Conservation (phyloP, 2,329 filamentous ascomycete genomes). For the Fusarium sp. region DNA sequence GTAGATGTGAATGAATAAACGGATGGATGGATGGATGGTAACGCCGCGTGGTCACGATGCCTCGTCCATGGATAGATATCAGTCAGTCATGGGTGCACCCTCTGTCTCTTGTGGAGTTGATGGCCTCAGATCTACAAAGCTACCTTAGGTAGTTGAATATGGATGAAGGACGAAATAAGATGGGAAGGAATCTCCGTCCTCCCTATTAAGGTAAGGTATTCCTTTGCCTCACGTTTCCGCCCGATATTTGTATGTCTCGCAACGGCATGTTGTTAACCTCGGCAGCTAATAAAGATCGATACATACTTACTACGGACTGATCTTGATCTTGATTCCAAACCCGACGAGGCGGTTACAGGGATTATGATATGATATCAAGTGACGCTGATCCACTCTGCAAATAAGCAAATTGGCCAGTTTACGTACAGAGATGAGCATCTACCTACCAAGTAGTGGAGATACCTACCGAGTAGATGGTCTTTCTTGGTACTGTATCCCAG, state of each 20-base stretch:
- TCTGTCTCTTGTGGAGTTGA: constrained; percentile 16
- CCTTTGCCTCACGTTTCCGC: neutral
- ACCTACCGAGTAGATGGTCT: neutral
- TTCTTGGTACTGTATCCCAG: neutral
- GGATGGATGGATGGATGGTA: neutral
- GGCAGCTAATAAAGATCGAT: neutral
- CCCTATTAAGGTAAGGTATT: too few species aligned
- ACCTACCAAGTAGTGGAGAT: neutral
- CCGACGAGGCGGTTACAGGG: neutral
- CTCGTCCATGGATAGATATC: neutral
- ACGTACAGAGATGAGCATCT: constrained; percentile 6
- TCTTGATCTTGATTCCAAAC: neutral
- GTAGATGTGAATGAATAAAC: neutral
- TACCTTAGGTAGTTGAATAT: neutral
- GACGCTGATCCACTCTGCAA: neutral
- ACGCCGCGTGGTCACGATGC: neutral
- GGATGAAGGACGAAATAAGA: neutral
- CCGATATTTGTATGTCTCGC: neutral
- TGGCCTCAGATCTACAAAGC: neutral
- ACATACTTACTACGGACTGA: neutral
- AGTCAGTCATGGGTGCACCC: neutral
- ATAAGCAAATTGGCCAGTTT: constrained; percentile 10
- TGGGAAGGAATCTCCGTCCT: neutral
- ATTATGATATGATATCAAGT: constrained; percentile 11
- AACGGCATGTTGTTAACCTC: neutral